Conservation (phyloP, 345 rosid genomes). For the Garcia nutans region DNA sequence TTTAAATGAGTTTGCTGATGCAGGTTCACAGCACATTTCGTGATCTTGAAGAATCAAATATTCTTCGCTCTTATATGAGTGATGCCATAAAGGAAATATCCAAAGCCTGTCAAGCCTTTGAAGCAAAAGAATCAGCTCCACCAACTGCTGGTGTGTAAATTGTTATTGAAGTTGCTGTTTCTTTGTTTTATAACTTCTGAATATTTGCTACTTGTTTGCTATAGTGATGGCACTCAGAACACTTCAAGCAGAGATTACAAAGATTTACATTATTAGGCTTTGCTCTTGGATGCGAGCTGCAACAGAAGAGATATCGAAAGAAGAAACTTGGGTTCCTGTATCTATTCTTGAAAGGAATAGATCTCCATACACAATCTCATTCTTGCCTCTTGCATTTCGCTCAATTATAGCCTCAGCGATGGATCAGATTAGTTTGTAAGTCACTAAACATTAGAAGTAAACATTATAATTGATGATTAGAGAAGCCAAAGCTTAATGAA, state of each 20-base stretch:
- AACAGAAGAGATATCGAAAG: conserved; percentile 67
- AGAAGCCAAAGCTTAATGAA: background rate
- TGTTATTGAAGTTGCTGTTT: conserved; percentile 24
- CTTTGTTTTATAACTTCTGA: conserved; percentile 28
- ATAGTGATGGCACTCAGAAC: conserved; percentile 70
- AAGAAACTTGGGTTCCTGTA: conserved; percentile 86
- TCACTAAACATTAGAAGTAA: conserved; percentile 15
- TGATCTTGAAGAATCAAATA: conserved; percentile 80
- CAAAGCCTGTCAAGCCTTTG: conserved; percentile 87
- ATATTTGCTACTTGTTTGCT: conserved; percentile 27
- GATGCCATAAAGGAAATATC: conserved; percentile 81
- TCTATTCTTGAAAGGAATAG: conserved; percentile 88
- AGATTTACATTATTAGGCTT: conserved; percentile 76
- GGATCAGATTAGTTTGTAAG: conserved; percentile 92
- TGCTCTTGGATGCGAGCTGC: conserved; percentile 96
- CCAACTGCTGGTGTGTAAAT: conserved; percentile 62
- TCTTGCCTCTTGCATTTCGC: conserved; percentile 84
- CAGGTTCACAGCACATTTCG: conserved; percentile 79
- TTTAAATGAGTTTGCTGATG: conserved; percentile 22
- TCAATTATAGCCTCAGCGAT: conserved; percentile 68
- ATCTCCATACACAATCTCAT: conserved; percentile 86
- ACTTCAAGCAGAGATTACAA: conserved; percentile 74
- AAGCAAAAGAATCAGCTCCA: conserved; percentile 90
- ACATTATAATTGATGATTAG: conserved; percentile 1
- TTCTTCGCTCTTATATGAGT: conserved; percentile 74